Evolutionary conservation across 1,284 basidiomycete species (phyloP).

Genomic region (Phellinidium pouzarii): DNA sequence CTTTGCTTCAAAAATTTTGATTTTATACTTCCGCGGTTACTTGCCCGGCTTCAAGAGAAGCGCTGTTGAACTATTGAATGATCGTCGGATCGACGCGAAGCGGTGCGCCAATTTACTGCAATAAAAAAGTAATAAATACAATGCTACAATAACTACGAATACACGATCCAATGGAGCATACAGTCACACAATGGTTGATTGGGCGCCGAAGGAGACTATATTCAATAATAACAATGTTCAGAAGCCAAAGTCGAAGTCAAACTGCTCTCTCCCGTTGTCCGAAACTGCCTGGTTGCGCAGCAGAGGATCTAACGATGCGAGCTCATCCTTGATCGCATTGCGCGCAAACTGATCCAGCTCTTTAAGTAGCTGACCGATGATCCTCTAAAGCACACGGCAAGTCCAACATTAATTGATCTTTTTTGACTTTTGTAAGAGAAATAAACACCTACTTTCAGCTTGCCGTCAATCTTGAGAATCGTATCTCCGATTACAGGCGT

Average conservation of each 20-base stretch:
- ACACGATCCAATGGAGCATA: not conserved
- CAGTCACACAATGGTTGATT: no score
- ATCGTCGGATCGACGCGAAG: not conserved
- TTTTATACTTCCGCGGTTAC: no score
- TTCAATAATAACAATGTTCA: no score
- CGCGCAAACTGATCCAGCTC: constrained; percentile 78
- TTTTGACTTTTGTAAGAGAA: constrained; percentile 10
- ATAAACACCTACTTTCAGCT: constrained; percentile 62
- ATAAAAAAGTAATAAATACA: not conserved
- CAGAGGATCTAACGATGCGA: constrained; percentile 71
- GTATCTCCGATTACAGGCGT: constrained; percentile 59
- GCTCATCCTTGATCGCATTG: constrained; percentile 72
- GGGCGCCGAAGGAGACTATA: no score
- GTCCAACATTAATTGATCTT: constrained; percentile 2
- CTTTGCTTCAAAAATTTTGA: no score
- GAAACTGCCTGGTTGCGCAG: constrained; percentile 45
- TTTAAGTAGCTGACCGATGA: constrained; percentile 65
- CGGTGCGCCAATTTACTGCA: not conserved
- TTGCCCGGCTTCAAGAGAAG: no score
- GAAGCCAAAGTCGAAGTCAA: constrained; percentile 36
- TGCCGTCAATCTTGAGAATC: constrained; percentile 71
- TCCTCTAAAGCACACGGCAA: constrained; percentile 59
- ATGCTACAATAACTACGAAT: not conserved
- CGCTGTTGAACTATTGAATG: not conserved
- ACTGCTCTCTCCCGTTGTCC: constrained; percentile 34